Conservation (phyloP, 306 rosid genomes). For the Casuarina cunninghamiana region DNA sequence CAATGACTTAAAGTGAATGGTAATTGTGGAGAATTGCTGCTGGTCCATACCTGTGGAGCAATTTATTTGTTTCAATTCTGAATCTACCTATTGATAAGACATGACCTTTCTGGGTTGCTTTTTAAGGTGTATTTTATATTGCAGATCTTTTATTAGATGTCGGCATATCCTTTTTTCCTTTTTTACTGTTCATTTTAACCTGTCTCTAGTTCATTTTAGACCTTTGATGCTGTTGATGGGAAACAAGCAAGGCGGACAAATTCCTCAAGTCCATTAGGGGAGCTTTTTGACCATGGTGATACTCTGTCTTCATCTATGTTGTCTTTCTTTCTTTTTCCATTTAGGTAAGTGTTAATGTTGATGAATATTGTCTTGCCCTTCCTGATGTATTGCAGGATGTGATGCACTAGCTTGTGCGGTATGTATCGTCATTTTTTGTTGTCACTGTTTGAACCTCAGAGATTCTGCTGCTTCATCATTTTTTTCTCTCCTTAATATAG, state of each 20-base stretch:
- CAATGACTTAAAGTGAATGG: neutral
- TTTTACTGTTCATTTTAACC: conserved; percentile 12
- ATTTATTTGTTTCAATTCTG: neutral
- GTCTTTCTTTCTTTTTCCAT: conserved; percentile 13
- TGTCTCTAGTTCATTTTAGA: conserved; percentile 42
- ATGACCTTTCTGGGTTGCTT: neutral
- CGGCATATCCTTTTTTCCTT: neutral
- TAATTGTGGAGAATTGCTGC: conserved; percentile 1
- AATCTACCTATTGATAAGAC: conserved; percentile 8
- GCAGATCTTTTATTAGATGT: conserved; percentile 12
- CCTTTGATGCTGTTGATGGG: conserved; percentile 99
- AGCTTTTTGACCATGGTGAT: conserved; percentile 94
- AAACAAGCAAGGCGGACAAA: conserved; percentile 97
- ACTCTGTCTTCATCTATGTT: conserved; percentile 16
- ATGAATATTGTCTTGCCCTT: conserved; percentile 26
- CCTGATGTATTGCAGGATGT: conserved; percentile 72
- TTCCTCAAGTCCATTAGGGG: conserved; percentile 97
- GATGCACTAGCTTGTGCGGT: conserved; percentile 99
- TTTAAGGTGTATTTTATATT: conserved; percentile 4
- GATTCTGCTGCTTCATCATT: neutral
- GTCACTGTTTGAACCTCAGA: conserved; percentile 15
- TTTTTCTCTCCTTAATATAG: conserved; percentile 41
- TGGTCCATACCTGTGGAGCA: neutral
- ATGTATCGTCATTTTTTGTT: conserved; percentile 34
- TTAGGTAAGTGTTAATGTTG: conserved; percentile 14